Conservation (phyloP, 2,329 filamentous ascomycete genomes). For the Aureobasidium sp. region DNA sequence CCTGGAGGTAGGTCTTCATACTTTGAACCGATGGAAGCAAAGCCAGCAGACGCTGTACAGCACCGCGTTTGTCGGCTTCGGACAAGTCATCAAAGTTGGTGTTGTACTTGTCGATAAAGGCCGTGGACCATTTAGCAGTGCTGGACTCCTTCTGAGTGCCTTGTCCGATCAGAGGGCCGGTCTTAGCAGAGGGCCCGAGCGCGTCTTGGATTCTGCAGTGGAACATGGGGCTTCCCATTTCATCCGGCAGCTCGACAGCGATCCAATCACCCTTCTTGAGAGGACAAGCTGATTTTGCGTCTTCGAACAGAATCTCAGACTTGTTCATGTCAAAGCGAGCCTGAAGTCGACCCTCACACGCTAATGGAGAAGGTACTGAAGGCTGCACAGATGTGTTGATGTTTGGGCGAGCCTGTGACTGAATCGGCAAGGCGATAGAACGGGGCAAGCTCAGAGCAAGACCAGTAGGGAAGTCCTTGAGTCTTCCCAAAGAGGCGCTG, state of each 20-base stretch:
- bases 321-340: background rate
- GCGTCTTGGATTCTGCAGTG: slow-evolving; percentile 46
- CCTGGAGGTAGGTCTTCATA: slow-evolving; percentile 45
- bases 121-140: slow-evolving; percentile 23
- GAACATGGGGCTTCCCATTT: slow-evolving; percentile 20
- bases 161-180: background rate
- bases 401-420: background rate
- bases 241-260: slow-evolving; percentile 18
- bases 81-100: slow-evolving; percentile 50
- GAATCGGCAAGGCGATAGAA: background rate
- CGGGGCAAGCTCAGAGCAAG: slow-evolving; percentile 47
- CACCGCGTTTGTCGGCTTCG: slow-evolving; percentile 38
- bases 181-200: slow-evolving; percentile 36
- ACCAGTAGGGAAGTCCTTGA: slow-evolving; percentile 50
- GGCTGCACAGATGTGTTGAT: background rate
- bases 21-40: slow-evolving; percentile 53
- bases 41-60: slow-evolving; percentile 47
- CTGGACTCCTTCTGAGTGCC: background rate
- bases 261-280: slow-evolving; percentile 49
- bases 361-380: background rate
- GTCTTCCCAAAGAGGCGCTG: slow-evolving; percentile 37
- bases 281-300: slow-evolving; percentile 20
- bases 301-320: background rate
- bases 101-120: slow-evolving; percentile 40
- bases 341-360: background rate